Base-by-base conservation (phyloP, 2,329 filamentous ascomycete species). In the Achaetomium macrosporum region DNA sequence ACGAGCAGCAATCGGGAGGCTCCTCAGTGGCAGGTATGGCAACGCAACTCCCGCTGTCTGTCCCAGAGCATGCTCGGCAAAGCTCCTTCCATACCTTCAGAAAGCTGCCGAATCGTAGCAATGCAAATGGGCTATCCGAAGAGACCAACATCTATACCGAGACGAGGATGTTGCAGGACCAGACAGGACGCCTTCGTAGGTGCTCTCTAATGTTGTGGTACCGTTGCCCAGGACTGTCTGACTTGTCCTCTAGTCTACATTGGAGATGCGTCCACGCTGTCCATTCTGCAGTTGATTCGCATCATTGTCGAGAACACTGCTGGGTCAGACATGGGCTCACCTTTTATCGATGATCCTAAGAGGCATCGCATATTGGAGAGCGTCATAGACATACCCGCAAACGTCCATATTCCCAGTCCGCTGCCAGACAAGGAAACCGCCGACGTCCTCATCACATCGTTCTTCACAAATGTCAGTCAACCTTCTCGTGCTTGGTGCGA, bases 251-350 rank as follows among this genome's bases (percentile, higher is more conserved):
- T 17, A 80, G 78, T 82, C 20, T 84, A 83, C 56, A 72, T 84
- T 55, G 82, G 82, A n/a, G 79, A 84, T 57, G 81, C 82, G 2
- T 80, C 81, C 1, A 79, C 79, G 0, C 68, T 84, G 6, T 81
- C 82, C 0, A 84, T 80, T 59, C 68, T 85, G 3, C 78, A 84
- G 51, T 68, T 81, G 42, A 75, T 85, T 16, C 77, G 82, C 10
- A 77, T 79, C 68, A 76, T 84, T 58, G 79, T 85, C 5, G 76
- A 80, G 57, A 76, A 69, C 9, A 72, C 74, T 30, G 72, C 71
- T 16, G 82, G 82, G 0, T 63, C 69, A 0, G 60, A 61, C 10
- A 56, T 60, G 49, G 61, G 59, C 29, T 84, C 80, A 3, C 66
- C 73, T 0, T 85, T 85, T 59, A 84, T 81, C 1, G 64, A 70